These are phyloP conservation scores for Yamadazyma sp. DNA, from an alignment of 805 yeast genomes.

Conservation along the genomic window DNA sequence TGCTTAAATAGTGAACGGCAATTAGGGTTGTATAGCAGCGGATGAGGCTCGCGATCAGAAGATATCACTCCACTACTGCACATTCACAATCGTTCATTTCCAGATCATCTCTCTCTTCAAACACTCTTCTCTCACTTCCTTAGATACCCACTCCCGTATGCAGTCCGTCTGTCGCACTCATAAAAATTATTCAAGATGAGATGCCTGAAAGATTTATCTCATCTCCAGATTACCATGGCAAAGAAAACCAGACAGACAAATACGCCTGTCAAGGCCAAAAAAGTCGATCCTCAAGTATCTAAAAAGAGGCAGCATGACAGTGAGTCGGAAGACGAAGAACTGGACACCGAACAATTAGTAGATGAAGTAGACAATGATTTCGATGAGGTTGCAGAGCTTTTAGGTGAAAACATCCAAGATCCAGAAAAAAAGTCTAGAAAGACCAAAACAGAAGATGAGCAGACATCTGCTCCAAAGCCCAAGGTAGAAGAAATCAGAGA, in stretches of 20 bases:
- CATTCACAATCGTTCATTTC: background rate
- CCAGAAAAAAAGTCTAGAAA: slow-evolving; percentile 34
- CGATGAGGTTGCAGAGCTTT: slow-evolving; percentile 55
- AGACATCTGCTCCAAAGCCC: slow-evolving; percentile 30
- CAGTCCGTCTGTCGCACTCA: no score
- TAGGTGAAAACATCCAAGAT: slow-evolving; percentile 45
- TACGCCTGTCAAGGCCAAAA: slow-evolving; percentile 1
- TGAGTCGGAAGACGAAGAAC: slow-evolving; percentile 22
- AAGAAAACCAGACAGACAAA: slow-evolving; percentile 5
- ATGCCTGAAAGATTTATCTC: slow-evolving; percentile 5
- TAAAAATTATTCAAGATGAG: slow-evolving; percentile 15
- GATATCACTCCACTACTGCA: no score
- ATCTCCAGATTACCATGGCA: slow-evolving; percentile 6
- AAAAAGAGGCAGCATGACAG: slow-evolving; percentile 6
- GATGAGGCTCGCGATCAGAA: no score
- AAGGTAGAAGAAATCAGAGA: slow-evolving; percentile 16
- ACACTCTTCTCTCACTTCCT: no score
- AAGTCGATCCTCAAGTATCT: background rate
- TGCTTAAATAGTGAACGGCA: no score
- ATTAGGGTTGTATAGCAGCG: no score
- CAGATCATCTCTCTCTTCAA: background rate
- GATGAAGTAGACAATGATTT: slow-evolving; percentile 56
- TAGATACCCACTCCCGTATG: no score
- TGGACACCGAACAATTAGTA: slow-evolving; percentile 45
- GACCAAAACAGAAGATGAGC: slow-evolving; percentile 20